phyloP scores from a whole-genome alignment of 2,329 filamentous ascomycete genomes.

The Aureobasidium sp. region DNA sequence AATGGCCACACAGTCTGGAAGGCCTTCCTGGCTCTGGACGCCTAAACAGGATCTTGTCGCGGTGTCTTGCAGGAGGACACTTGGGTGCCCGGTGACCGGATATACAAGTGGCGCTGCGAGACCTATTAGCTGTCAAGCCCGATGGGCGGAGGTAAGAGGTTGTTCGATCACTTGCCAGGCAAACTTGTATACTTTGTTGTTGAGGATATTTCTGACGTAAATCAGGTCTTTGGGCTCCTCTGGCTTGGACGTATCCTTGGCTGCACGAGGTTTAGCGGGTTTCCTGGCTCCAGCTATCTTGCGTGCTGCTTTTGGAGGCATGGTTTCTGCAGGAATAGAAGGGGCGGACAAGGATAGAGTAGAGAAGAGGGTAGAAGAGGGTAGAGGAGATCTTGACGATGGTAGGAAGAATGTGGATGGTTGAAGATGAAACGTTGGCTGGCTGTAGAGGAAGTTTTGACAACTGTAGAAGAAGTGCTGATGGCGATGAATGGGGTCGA shows the following conservation, averaged over 20 bases:
- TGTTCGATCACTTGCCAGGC: neutral
- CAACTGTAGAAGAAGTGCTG: neutral
- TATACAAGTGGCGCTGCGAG: constrained; percentile 11
- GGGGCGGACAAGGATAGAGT: too few relatives aligned
- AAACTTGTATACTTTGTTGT: neutral
- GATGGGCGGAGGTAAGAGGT: neutral
- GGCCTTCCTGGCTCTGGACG: constrained; percentile 15
- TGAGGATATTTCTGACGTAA: neutral
- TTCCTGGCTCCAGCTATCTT: neutral
- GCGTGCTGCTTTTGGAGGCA: neutral
- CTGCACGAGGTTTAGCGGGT: neutral
- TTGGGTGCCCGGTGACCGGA: constrained; percentile 16
- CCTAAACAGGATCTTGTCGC: constrained; percentile 14
- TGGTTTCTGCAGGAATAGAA: too few relatives aligned
- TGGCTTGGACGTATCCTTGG: neutral
- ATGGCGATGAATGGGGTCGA: neutral
- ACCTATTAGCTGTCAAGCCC: neutral
- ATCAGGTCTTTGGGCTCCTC: neutral
- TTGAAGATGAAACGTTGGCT: neutral
- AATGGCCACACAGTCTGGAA: constrained; percentile 15
- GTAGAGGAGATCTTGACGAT: neutral
- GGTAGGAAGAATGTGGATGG: neutral
- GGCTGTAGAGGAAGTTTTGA: too few relatives aligned
- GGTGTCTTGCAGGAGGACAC: constrained; percentile 16
- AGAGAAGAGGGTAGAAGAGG: too few relatives aligned